Evolutionary conservation across 257 asterid species (phyloP), one percentile per base, ranked within the genome.

Genomic region (Fraxinus cuspidata): DNA sequence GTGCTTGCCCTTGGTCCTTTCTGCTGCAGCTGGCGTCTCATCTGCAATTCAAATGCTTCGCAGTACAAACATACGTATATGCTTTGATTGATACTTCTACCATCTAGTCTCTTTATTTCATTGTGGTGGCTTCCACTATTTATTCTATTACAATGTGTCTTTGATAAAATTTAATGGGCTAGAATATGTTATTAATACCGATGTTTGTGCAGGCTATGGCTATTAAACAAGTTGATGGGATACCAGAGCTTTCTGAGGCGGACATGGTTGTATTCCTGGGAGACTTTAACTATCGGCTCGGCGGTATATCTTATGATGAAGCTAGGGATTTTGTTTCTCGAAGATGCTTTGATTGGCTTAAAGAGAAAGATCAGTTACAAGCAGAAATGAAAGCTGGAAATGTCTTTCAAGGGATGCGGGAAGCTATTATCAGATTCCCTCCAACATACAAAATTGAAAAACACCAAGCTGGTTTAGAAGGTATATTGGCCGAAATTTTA

Each of bases 351-450:
- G 99, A 96, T 80, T 96, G 98, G 99, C 97, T 96, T 28, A 86
- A 91, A 80, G 98, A 96, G 81, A 93, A 85, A 82, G 99, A 96
- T 86, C 99, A 96, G 83, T 79, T 96, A 86, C 90, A 77, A 66
- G 90, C 93, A 47, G 98, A 96, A 86, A 96, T 96, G 99, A 81
- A 82, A 82, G 92, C 94, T 79, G 99, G 99, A 58, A 92, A 92
- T 80, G 99, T 89, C 71, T 96, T 96, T 82, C 99, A 96, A 76
- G 99, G 99, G 86, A 89, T 96, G 98, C 96, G 99, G 60, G 99
- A 96, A 85, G 98, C 97, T 79, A 88, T 86, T 80, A 90, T 96
- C 37, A 88, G 79, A 82, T 96, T 96, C 84, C 98, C 99, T 75
- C 99, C 99, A 10, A 93, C 99, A 9, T 96, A 96, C 86, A 96